Evolutionary conservation across 225 moss, liverwort and hornwort species (phyloP), one percentile per base, ranked within the genome.

Genomic region (Takakia lepidozioides): DNA sequence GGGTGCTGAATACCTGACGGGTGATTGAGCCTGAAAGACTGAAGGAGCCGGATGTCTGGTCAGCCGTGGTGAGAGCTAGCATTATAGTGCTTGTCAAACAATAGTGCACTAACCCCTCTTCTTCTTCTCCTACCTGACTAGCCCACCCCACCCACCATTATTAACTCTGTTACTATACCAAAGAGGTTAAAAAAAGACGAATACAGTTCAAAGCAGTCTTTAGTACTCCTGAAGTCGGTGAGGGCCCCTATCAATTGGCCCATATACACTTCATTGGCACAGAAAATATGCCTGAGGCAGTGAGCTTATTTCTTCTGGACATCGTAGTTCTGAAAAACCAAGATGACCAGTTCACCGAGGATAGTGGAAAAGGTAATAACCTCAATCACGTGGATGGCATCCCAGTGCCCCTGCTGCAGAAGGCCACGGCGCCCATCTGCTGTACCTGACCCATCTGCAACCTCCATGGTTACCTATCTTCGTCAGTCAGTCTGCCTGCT

Each of bases 81-180:
- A 93, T 93, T 43, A 88, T 85, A 20, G 85, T 88, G 65, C 93
- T 93, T 32, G 93, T 93, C 61, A 93, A 60, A 65, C 88, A 68
- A 53, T 93, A 86, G 50, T 83, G 81, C 24, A 71, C 66, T 57
- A 48, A 65, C 19, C 60, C 72, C 23, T 78, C 75, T 21, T 64
- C 64, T 68, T 80, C 80, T 42, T 78, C 82, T 63, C 68, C 77
- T 15, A 93, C 83, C 91, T 91, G 69, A 6, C 11, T 7, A 32
- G 11, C 32, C 32, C 32, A 32, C 32, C 7, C n/a, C n/a, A n/a
- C n/a, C n/a, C n/a, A n/a, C n/a, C n/a, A n/a, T n/a, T n/a, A n/a
- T n/a, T n/a, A n/a, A n/a, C n/a, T n/a, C n/a, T n/a, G n/a, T n/a
- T n/a, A n/a, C n/a, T n/a, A n/a, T n/a, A n/a, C n/a, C n/a, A n/a